phyloP scores from a whole-genome alignment of 140 eudicot species.

The Ambrosia hybrid region DNA sequence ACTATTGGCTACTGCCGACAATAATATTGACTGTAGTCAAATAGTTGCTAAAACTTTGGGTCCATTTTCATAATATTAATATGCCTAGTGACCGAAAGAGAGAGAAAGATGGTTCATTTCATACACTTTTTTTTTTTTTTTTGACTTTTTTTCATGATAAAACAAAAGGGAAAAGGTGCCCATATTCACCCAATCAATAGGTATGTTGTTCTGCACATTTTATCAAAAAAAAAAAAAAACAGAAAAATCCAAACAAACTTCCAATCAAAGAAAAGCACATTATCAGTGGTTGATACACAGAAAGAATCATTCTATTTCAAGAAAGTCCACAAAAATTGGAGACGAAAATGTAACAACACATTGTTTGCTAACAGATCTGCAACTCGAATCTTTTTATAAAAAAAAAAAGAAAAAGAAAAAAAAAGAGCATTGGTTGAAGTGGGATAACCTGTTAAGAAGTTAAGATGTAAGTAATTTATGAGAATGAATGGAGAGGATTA shows the following conservation, averaged over 20 bases:
- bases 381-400: background rate
- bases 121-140: slow-evolving; percentile 6
- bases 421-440: background rate
- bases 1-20: no score
- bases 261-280: background rate
- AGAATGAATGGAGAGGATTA: slow-evolving; percentile 16
- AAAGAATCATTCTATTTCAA: slow-evolving; percentile 23
- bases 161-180: slow-evolving; percentile 17
- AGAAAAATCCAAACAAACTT: slow-evolving; percentile 9
- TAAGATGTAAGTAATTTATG: background rate
- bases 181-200: slow-evolving; percentile 30
- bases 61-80: no score
- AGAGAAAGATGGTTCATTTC: slow-evolving; percentile 5
- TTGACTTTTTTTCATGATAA: slow-evolving; percentile 20
- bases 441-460: slow-evolving; percentile 12
- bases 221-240: background rate
- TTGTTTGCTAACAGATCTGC: slow-evolving; percentile 25
- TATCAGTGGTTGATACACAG: background rate
- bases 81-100: background rate
- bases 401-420: no score
- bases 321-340: background rate
- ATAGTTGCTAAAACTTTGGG: no score
- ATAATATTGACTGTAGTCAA: no score
- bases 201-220: slow-evolving; percentile 15
- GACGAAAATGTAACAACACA: background rate